These are phyloP conservation scores for Podospora conica DNA, from an alignment of 495 filamentous ascomycete genomes.

Conservation along the genomic window DNA sequence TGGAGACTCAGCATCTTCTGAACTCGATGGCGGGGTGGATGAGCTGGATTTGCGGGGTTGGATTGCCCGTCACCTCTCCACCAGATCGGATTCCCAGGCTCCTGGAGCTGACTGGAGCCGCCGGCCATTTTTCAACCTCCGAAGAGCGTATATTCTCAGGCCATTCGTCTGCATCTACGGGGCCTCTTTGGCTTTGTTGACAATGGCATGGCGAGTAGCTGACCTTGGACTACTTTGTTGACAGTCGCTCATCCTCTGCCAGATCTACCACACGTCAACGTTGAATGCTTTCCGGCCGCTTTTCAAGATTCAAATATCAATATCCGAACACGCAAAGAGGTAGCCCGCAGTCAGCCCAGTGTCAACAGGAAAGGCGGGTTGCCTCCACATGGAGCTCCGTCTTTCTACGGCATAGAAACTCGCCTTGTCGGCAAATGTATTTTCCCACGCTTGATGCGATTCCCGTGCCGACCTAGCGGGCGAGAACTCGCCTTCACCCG, in stretches of 20 bases:
- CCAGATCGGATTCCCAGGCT: background rate
- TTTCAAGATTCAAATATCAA: background rate
- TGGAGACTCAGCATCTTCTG: background rate
- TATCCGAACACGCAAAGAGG: background rate
- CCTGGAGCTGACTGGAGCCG: background rate
- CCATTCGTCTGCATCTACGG: background rate
- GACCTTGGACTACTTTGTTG: background rate
- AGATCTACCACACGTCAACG: background rate
- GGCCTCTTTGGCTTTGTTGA: background rate
- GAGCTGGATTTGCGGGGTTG: background rate
- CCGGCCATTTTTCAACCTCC: conserved; percentile 5
- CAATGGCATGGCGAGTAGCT: background rate
- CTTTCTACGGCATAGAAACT: background rate
- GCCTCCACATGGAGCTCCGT: background rate
- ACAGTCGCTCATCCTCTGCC: background rate
- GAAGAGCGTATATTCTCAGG: background rate
- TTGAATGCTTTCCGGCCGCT: background rate
- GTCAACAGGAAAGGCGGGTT: background rate
- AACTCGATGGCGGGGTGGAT: background rate
- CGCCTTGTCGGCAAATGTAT: conserved; percentile 24
- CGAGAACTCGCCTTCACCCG: conserved; percentile 10
- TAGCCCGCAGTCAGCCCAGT: background rate
- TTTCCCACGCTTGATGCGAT: conserved; percentile 14
- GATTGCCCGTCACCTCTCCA: background rate
- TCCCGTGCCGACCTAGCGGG: conserved; percentile 3